Base-by-base conservation (phyloP, 2,329 filamentous ascomycete genomes). In the Alternaria sp. region DNA sequence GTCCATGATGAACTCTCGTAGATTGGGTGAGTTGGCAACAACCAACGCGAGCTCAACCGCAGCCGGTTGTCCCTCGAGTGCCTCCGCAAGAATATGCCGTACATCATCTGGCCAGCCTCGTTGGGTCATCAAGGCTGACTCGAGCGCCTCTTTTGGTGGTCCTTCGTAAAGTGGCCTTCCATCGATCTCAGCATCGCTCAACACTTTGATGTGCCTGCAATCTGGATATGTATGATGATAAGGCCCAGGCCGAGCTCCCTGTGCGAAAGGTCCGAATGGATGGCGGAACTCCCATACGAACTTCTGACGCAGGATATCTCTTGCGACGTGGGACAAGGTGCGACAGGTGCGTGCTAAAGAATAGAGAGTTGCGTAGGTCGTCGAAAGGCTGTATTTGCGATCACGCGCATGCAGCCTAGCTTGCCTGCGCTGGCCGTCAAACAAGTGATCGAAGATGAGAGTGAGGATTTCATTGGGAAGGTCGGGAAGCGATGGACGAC, bases 181-280 rank as follows among this genome's bases (percentile, higher is more conserved):
- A 40, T 40, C 32, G 1, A n/a, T 3, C 32, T 17, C 13, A 40
- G 36, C 36, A 40, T 40, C n/a, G 36, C 36, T 40, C n/a, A 40
- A 40, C n/a, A 40, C 36, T 1, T 40, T 1, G 0, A 40, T 40
- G 4, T 40, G 36, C 36, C 36, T 40, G 36, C 36, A 40, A 17
- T 40, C 36, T 17, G 36, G n/a, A 40, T 40, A 40, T 40, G 0
- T 40, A 40, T 1, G 0, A 40, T 40, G 36, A 40, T 40, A 40
- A 5, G 0, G n/a, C 36, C 1, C 36, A 1, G 36, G 0, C n/a
- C 1, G 36, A 1, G 36, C 36, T 40, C 36, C 0, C 1, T 40
- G 36, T 40, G 36, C 36, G 36, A 40, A 17, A 40, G 36, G 15
- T 40, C 36, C 36, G n/a, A 40, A 0, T 1, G 36, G 36, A 0